Evolutionary conservation across 2,329 filamentous ascomycete species (phyloP).

Genomic region (Sarocladium brachiariae): DNA sequence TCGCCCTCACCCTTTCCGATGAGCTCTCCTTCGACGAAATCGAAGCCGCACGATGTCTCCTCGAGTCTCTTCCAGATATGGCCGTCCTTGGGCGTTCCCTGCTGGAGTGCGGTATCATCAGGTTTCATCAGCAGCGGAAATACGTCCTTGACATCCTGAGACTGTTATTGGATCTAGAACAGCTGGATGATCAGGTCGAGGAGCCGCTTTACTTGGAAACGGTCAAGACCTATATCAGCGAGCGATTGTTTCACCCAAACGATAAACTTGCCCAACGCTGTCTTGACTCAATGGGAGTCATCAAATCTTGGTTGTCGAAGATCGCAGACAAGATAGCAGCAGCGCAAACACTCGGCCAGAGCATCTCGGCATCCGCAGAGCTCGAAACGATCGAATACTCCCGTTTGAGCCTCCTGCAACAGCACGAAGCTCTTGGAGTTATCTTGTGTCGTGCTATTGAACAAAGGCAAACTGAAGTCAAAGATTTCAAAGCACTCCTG

Average conservation of each 20-base stretch:
- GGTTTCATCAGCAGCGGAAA: slow-evolving; percentile 80
- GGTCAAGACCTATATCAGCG: slow-evolving; percentile 48
- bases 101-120: slow-evolving; percentile 73
- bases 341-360: slow-evolving; percentile 65
- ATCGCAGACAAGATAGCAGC: slow-evolving; percentile 72
- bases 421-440: slow-evolving; percentile 84
- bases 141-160: slow-evolving; percentile 79
- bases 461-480: slow-evolving; percentile 59
- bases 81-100: slow-evolving; percentile 63
- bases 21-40: slow-evolving; percentile 86
- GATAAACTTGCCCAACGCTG: slow-evolving; percentile 46
- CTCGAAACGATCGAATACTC: slow-evolving; percentile 77
- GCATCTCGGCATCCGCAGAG: slow-evolving; percentile 48
- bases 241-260: slow-evolving; percentile 40
- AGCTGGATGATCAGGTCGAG: slow-evolving; percentile 46
- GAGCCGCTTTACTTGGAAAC: slow-evolving; percentile 29
- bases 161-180: slow-evolving; percentile 64
- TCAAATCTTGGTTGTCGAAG: slow-evolving; percentile 69
- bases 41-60: slow-evolving; percentile 68
- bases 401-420: slow-evolving; percentile 70
- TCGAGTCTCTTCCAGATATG: slow-evolving; percentile 65
- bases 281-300: slow-evolving; percentile 68
- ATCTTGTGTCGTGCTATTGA: slow-evolving; percentile 75
- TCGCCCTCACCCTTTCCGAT: slow-evolving; percentile 74
- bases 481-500: slow-evolving; percentile 70